phyloP scores from a whole-genome alignment of 768 basidiomycete genomes.

The Boletus speciosus region DNA sequence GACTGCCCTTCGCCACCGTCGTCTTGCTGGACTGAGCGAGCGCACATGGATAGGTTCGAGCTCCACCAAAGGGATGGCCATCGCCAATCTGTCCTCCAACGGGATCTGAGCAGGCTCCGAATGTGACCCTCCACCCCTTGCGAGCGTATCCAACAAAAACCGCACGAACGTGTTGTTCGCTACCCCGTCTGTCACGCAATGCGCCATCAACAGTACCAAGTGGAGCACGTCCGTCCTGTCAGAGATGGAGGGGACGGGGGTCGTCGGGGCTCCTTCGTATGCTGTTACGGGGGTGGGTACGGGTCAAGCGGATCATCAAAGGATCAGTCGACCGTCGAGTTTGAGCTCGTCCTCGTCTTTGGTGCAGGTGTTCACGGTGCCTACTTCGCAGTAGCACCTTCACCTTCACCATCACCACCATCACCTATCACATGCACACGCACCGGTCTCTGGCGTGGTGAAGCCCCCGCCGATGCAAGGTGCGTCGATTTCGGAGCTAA shows the following conservation, averaged over 20 bases:
- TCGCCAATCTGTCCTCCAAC: slow-evolving; percentile 38
- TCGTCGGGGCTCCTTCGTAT: not conserved
- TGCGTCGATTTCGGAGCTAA: slow-evolving; percentile 33
- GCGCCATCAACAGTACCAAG: slow-evolving; percentile 42
- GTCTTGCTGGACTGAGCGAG: slow-evolving; percentile 33
- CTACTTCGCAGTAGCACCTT: slow-evolving; percentile 3
- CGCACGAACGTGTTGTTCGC: slow-evolving; percentile 40
- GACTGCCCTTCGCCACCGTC: slow-evolving; percentile 46
- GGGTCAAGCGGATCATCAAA: slow-evolving; percentile 16
- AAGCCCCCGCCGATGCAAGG: slow-evolving; percentile 29
- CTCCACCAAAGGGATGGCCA: slow-evolving; percentile 38
- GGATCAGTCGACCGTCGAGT: slow-evolving; percentile 36
- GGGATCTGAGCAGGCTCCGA: slow-evolving; percentile 15
- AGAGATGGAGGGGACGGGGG: not conserved
- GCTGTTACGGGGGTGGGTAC: not conserved
- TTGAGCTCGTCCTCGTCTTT: slow-evolving; percentile 39
- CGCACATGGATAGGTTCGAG: slow-evolving; percentile 31
- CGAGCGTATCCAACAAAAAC: slow-evolving; percentile 44
- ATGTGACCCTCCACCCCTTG: not conserved
- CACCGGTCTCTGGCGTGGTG: slow-evolving; percentile 2
- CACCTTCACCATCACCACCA: not conserved
- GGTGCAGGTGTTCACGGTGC: slow-evolving; percentile 38
- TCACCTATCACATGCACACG: slow-evolving; percentile 2
- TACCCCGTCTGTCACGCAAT: slow-evolving; percentile 50
- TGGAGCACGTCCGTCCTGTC: slow-evolving; percentile 38